Base-by-base conservation (phyloP, 768 basidiomycete genomes). In the Hygrocybe punicea region DNA sequence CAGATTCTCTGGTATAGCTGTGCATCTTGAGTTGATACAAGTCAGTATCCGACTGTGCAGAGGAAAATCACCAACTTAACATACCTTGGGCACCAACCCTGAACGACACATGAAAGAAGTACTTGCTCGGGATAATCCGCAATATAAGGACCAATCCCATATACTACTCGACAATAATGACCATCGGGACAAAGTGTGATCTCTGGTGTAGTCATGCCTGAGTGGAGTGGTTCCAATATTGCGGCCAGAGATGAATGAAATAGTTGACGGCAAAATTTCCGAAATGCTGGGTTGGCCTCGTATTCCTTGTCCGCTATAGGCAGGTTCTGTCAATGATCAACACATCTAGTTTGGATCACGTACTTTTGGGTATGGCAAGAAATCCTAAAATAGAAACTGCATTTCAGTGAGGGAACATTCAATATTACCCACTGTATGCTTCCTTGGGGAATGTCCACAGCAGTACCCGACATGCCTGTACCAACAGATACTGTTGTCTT, bases 401-500 rank as follows among this genome's bases (percentile, higher is more conserved):
- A 52, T 66, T 67, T 0, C 68, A 55, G 57, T 77, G 75, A 34
- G 5, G 72, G 72, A 0, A 61, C 24, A 54, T 76, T 76, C 0
- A 74, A 52, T n/a, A n/a, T n/a, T n/a, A n/a, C n/a, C n/a, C n/a
- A n/a, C n/a, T n/a, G n/a, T n/a, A n/a, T n/a, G n/a, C n/a, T n/a
- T n/a, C n/a, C n/a, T n/a, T 1, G 72, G 75, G 51, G 71, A 25
- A 72, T 65, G 45, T 76, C 69, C 1, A n/a, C n/a, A n/a, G n/a
- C n/a, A n/a, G n/a, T n/a, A n/a, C n/a, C n/a, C n/a, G n/a, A n/a
- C n/a, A n/a, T n/a, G n/a, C 75, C 73, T 0, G 75, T 78, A 0
- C 67, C 70, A 13, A 73, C 71, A 0, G 73, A 78, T 0, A 78
- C 74, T 0, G 74, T 78, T 0, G 76, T 78, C 55, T 78, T 78